Conservation (phyloP, 257 asterid genomes). For the Solanum tarijense region DNA sequence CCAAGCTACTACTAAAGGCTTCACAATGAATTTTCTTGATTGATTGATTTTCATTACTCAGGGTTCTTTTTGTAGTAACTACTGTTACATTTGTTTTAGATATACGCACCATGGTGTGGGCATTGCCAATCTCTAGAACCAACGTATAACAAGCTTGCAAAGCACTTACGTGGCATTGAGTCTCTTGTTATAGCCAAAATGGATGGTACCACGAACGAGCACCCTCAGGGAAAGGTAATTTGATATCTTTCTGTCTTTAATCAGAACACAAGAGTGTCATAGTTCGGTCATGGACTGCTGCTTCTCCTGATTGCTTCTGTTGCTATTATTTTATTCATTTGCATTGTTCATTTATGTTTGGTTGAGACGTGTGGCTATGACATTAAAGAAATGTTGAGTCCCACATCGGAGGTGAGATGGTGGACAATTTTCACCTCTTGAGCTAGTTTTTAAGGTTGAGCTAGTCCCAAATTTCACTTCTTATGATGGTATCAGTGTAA, state of each 20-base stretch:
- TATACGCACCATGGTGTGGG: constrained; percentile 98
- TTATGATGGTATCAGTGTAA: background rate
- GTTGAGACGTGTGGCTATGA: background rate
- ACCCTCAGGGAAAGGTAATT: constrained; percentile 64
- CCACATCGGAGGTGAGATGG: background rate
- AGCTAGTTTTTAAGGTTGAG: background rate
- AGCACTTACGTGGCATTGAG: constrained; percentile 54
- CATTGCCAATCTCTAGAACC: constrained; percentile 95
- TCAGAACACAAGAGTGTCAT: background rate
- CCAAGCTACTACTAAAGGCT: background rate
- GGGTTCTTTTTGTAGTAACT: background rate
- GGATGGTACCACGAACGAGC: constrained; percentile 95
- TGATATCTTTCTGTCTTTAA: constrained; percentile 3
- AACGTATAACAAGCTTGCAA: constrained; percentile 78
- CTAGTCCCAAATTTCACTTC: background rate
- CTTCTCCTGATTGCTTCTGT: background rate
- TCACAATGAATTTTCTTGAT: background rate
- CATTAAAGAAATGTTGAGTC: background rate
- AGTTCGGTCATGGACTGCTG: background rate
- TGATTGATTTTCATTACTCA: background rate
- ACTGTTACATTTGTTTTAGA: constrained; percentile 13
- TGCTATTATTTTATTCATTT: background rate
- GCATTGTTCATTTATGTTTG: background rate
- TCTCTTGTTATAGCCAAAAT: constrained; percentile 84
- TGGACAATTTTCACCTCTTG: background rate